Percentiles rank a stretch among this genome's conserved stretches.
Evolutionary conservation across 352 stramenopile species (phyloP).

Genomic region (Stramenopiles sp.): DNA sequence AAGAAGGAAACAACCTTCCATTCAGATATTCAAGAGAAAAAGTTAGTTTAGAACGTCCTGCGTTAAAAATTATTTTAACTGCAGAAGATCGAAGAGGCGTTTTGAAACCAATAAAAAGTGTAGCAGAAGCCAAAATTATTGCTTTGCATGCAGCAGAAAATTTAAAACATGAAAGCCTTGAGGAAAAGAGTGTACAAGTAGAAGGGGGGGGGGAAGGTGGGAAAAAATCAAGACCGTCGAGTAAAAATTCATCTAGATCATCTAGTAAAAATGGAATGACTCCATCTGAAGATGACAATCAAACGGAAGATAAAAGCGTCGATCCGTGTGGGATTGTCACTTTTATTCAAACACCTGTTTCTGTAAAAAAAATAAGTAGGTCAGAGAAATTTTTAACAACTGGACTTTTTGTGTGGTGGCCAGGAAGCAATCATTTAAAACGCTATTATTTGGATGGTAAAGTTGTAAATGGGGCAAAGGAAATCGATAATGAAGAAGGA

Average conservation of each 20-base stretch:
- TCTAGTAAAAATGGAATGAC: not conserved
- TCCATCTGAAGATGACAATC: not conserved
- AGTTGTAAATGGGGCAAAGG: not conserved
- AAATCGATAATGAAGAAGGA: not conserved
- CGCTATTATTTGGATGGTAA: not conserved
- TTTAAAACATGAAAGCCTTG: too few relatives aligned
- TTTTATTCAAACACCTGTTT: not conserved
- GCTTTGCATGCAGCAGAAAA: too few relatives aligned
- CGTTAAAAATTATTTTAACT: not conserved
- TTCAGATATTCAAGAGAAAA: slow-evolving; percentile 5
- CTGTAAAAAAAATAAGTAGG: not conserved
- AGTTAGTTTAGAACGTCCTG: not conserved
- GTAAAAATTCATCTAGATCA: too few relatives aligned
- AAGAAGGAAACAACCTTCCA: not conserved
- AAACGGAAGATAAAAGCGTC: not conserved
- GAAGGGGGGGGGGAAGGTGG: not conserved
- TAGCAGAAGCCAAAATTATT: not conserved
- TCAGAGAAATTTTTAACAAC: not conserved
- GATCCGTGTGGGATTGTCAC: not conserved
- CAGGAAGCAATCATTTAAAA: slow-evolving; percentile 1
- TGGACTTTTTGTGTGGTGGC: slow-evolving; percentile 4
- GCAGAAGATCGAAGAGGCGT: not conserved
- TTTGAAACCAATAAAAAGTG: not conserved
- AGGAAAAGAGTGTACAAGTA: not conserved
- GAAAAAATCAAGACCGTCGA: too few relatives aligned